Evolutionary conservation across 345 rosid species (phyloP), one percentile per base, ranked within the genome.

Genomic region (Brassica carinata): DNA sequence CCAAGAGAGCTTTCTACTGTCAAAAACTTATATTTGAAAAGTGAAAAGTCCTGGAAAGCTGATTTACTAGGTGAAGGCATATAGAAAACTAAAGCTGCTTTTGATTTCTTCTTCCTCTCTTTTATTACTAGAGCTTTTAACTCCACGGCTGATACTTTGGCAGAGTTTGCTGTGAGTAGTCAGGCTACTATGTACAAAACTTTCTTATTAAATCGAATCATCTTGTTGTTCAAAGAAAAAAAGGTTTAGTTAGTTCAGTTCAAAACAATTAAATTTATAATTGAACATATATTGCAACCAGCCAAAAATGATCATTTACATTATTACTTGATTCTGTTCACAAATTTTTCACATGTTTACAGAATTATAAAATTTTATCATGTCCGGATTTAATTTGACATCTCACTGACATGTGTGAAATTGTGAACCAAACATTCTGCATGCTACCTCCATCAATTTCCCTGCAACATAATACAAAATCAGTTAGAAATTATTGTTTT

Each of bases 371-470:
- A 66, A 66, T n/a, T 4, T 67, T 71, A 73, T 57, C 77, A 64
- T 57, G 13, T 69, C 76, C n/a, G 51, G 17, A 63, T 53, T 15
- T 9, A 64, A 13, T 62, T 51, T 57, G 68, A 14, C 73, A 7
- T 66, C 10, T 81, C 74, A 81, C 45, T 65, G 69, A 58, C 84
- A 81, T 65, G 73, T 57, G 64, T n/a, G 19, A 48, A 59, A 71
- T 72, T 66, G 77, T 59, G 74, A 81, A 3, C 81, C 67, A 14
- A 82, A 58, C 79, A 82, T 77, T 38, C 53, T 72, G 43, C 82
- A 82, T 69, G 82, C 82, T 67, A 77, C 15, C 36, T 82, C 82
- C 82, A 82, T 77, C 76, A 82, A 73, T 68, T 68, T 82, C 68
- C 81, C 84, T 82, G 84, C 75, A 73, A n/a, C 9, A 73, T 73